Conservation (phyloP, 2,329 filamentous ascomycete genomes). For the Aspergillus sp. region DNA sequence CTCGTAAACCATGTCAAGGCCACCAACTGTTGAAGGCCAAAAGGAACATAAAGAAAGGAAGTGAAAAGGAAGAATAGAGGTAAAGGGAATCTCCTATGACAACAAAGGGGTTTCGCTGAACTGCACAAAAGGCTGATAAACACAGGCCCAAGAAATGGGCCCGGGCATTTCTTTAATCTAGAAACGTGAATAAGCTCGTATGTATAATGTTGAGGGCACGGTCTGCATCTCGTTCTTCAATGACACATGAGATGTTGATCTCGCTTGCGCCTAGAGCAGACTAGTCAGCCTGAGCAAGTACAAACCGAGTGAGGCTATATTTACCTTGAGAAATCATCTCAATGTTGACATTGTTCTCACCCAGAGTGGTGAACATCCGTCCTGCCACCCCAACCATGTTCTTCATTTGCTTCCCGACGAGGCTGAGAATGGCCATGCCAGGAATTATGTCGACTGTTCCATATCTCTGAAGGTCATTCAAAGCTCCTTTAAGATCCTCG, state of each 20-base stretch:
- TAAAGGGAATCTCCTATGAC: conserved; percentile 16
- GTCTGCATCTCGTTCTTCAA: conserved; percentile 85
- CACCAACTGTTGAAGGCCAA: background rate
- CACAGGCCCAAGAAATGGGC: background rate
- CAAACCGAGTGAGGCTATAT: conserved; percentile 20
- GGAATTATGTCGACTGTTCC: conserved; percentile 88
- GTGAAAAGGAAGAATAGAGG: background rate
- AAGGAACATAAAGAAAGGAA: background rate
- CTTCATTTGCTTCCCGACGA: conserved; percentile 95
- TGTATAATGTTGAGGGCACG: conserved; percentile 95
- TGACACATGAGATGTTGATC: conserved; percentile 98
- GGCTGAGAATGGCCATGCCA: conserved; percentile 91
- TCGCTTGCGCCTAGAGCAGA: conserved; percentile 76
- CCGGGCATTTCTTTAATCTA: conserved; percentile 58
- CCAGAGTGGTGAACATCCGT: conserved; percentile 90
- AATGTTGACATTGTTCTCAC: conserved; percentile 91
- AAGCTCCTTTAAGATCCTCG: conserved; percentile 63
- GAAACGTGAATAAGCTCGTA: conserved; percentile 93
- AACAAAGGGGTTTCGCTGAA: conserved; percentile 14
- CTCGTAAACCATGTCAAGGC: background rate
- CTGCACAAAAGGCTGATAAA: conserved; percentile 3
- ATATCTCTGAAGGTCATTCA: conserved; percentile 72
- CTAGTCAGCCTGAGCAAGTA: conserved; percentile 10
- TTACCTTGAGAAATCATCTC: conserved; percentile 99
- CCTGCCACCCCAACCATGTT: conserved; percentile 95